A percentile compares a stretch with the other conserved stretches of the same genome.
Evolutionary conservation across 2,329 filamentous ascomycete genomes (phyloP).

Genomic region (Verticillium albo-atrum): DNA sequence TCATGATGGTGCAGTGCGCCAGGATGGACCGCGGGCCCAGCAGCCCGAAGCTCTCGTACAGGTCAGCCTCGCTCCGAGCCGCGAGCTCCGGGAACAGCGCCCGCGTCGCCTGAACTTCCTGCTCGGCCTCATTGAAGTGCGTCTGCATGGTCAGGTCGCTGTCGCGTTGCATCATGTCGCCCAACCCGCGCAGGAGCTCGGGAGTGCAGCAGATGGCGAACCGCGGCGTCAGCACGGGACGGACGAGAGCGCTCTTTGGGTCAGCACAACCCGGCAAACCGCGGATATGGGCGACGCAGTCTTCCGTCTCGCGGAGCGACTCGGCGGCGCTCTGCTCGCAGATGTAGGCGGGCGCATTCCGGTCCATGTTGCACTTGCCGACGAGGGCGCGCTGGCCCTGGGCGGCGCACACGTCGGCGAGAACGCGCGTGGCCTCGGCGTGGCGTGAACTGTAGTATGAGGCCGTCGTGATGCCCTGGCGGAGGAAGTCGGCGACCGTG

Average conservation of each 20-base stretch:
- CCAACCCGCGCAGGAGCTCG: slow-evolving; percentile 50
- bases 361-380: slow-evolving; percentile 59
- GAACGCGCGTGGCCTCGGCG: slow-evolving; percentile 48
- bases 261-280: slow-evolving; percentile 17
- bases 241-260: slow-evolving; percentile 32
- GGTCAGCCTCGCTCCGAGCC: slow-evolving; percentile 46
- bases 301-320: slow-evolving; percentile 44
- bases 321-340: slow-evolving; percentile 39
- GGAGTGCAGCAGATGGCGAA: slow-evolving; percentile 58
- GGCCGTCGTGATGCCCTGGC: slow-evolving; percentile 58
- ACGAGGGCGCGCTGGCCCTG: slow-evolving; percentile 56
- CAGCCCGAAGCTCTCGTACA: slow-evolving; percentile 53
- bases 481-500: slow-evolving; percentile 53
- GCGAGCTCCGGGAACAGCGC: slow-evolving; percentile 50
- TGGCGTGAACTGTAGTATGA: slow-evolving; percentile 57
- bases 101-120: slow-evolving; percentile 52
- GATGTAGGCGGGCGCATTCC: slow-evolving; percentile 51
- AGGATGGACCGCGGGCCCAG: slow-evolving; percentile 54
- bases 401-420: slow-evolving; percentile 48
- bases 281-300: slow-evolving; percentile 43
- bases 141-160: slow-evolving; percentile 55
- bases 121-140: slow-evolving; percentile 61
- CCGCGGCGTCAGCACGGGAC: slow-evolving; percentile 50
- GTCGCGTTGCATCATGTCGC: slow-evolving; percentile 44
- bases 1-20: slow-evolving; percentile 62